Conservation (phyloP, 176 grass and related monocot species). For the Urochloa ruziziensis region DNA sequence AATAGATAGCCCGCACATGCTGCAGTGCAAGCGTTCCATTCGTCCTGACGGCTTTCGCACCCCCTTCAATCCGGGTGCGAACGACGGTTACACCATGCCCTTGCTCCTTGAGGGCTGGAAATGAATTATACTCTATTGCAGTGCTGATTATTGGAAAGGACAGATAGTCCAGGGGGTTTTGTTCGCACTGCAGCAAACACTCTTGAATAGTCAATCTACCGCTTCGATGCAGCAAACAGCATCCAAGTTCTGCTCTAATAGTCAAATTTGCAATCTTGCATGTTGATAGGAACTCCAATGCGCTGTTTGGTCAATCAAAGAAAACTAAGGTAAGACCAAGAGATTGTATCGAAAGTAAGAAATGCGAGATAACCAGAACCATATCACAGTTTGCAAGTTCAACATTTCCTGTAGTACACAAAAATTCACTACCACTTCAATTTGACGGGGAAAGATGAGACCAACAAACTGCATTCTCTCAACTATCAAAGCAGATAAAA, state of each 20-base stretch:
- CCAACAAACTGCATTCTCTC: background rate
- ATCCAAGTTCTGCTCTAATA: slow-evolving; percentile 81
- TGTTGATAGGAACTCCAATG: slow-evolving; percentile 80
- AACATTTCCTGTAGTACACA: background rate
- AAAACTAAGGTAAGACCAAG: background rate
- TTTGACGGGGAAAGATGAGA: background rate
- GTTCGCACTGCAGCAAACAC: slow-evolving; percentile 88
- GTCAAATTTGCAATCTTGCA: slow-evolving; percentile 91
- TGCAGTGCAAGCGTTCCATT: slow-evolving; percentile 71
- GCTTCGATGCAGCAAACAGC: slow-evolving; percentile 78
- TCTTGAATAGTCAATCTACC: slow-evolving; percentile 80
- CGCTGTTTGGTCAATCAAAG: slow-evolving; percentile 33
- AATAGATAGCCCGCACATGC: slow-evolving; percentile 85
- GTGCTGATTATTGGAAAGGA: slow-evolving; percentile 95
- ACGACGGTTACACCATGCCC: slow-evolving; percentile 71
- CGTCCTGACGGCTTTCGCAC: slow-evolving; percentile 75
- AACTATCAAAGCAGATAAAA: background rate
- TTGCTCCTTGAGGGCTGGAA: slow-evolving; percentile 34
- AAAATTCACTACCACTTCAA: background rate
- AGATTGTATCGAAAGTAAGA: background rate
- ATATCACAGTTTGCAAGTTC: background rate
- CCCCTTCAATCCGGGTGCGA: slow-evolving; percentile 86
- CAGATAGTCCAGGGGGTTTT: slow-evolving; percentile 86
- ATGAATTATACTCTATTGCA: slow-evolving; percentile 37
- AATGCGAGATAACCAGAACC: background rate